These are phyloP conservation scores for Phascolomyces articulosus DNA, from an alignment of 371 early-diverging fungal species.

Conservation along the genomic window DNA sequence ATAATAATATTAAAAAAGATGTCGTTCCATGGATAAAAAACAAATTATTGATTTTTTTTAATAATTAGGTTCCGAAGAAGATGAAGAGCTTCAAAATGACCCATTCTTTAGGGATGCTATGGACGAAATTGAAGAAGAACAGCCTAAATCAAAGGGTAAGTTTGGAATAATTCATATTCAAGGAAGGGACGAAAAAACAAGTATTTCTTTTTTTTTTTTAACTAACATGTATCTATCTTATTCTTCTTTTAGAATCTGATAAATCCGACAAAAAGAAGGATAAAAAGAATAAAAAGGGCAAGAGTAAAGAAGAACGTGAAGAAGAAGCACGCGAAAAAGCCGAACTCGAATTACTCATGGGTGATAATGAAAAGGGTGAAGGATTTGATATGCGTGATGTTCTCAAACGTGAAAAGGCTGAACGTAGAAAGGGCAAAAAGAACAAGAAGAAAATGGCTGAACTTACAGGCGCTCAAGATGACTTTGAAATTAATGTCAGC, in stretches of 20 bases:
- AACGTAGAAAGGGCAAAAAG: slow-evolving; percentile 69
- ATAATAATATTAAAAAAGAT: too few relatives aligned
- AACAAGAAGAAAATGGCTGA: slow-evolving; percentile 41
- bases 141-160: slow-evolving; percentile 28
- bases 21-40: too few relatives aligned
- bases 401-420: slow-evolving; percentile 87
- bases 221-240: not conserved
- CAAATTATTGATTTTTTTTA: not conserved
- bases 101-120: slow-evolving; percentile 72
- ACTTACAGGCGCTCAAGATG: slow-evolving; percentile 63
- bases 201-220: too few relatives aligned
- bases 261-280: slow-evolving; percentile 25
- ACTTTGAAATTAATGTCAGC: slow-evolving; percentile 81
- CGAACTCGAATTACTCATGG: slow-evolving; percentile 86
- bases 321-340: slow-evolving; percentile 67
- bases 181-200: not conserved
- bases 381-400: slow-evolving; percentile 90
- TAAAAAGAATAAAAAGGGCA: slow-evolving; percentile 48
- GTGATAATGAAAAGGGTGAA: slow-evolving; percentile 59
- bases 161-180: not conserved
- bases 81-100: slow-evolving; percentile 64
- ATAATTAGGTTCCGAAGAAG: slow-evolving; percentile 45
- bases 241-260: slow-evolving; percentile 5
- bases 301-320: slow-evolving; percentile 65
- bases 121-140: slow-evolving; percentile 49